Base-by-base conservation (phyloP, 148 eudicot genomes). In the Fagopyrum tataricum region DNA sequence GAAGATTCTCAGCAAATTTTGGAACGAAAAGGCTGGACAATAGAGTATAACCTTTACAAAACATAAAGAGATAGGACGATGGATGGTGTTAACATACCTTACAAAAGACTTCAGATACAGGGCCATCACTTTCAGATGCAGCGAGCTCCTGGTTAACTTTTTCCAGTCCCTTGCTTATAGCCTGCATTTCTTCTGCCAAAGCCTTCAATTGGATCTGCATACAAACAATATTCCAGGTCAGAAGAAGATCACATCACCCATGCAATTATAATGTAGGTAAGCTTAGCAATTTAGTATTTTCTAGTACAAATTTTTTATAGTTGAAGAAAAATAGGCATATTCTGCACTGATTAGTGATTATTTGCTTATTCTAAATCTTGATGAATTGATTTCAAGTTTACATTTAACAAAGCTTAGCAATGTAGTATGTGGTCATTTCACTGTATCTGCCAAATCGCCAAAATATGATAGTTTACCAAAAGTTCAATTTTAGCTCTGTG, bases 131-230 rank as follows among this genome's bases (percentile, higher is more conserved):
- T 76, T 83, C 98, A 59, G 98, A 94, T 48, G 97, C 92, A 76
- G 64, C 76, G 74, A 88, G 74, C 80, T 94, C 98, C 83, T 86
- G 92, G 74, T 89, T 89, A 71, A 94, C 91, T 84, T 91, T 94
- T 76, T 89, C 97, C 64, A 91, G 72, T 58, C 97, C 96, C 82
- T 94, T 94, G 59, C 82, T 87, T 76, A 94, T 89, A 59, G 97
- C 88, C 84, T 93, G 98, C 98, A 93, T 93, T 84, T 93, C 98
- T 86, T 93, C 98, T 53, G 98, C 98, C 73, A 93, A 87, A 49
- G 90, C 88, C 81, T 94, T 94, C 87, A 91, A 84, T 85, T 94
- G 97, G 80, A 94, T 94, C 98, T 94, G 91, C 80, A 84, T 75
- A 40, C 68, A 79, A 70, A 77, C 43, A 64, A 70, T 10, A 31